Evolutionary conservation across 176 grass and related monocot species (phyloP).

Genomic region (Themeda triandra): DNA sequence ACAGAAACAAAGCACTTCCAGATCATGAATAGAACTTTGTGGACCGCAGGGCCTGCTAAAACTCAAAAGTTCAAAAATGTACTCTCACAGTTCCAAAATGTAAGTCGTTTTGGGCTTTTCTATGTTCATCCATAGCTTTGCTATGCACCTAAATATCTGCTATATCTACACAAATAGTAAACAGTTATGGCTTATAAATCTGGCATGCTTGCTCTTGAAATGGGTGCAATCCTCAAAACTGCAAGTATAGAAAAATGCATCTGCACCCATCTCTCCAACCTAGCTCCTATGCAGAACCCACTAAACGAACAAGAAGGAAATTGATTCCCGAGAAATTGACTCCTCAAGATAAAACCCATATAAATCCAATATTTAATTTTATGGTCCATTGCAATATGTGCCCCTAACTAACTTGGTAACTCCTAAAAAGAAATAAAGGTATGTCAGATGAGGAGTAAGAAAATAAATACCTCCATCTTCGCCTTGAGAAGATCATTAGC

Average conservation of each 20-base stretch:
- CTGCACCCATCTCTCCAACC: neutral
- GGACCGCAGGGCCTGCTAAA: neutral
- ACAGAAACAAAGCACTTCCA: neutral
- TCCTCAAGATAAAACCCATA: neutral
- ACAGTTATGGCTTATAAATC: neutral
- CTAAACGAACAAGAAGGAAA: neutral
- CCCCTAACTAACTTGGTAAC: neutral
- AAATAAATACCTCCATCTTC: conserved; percentile 75
- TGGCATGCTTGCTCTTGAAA: neutral
- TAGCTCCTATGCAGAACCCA: neutral
- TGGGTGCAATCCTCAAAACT: neutral
- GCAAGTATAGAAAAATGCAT: neutral
- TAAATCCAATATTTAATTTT: neutral
- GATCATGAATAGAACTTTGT: neutral
- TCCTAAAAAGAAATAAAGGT: neutral
- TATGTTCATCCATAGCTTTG: too few species aligned
- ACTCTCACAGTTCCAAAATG: too few species aligned
- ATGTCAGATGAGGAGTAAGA: neutral
- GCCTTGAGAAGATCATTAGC: conserved; percentile 88
- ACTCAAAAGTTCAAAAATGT: too few species aligned
- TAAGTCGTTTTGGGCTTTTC: too few species aligned
- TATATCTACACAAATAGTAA: neutral
- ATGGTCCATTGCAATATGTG: neutral
- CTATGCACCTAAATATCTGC: too few species aligned
- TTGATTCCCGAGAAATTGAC: neutral